Base-by-base conservation (phyloP, 352 stramenopile species). In the Halophytophthora batemanensis region DNA sequence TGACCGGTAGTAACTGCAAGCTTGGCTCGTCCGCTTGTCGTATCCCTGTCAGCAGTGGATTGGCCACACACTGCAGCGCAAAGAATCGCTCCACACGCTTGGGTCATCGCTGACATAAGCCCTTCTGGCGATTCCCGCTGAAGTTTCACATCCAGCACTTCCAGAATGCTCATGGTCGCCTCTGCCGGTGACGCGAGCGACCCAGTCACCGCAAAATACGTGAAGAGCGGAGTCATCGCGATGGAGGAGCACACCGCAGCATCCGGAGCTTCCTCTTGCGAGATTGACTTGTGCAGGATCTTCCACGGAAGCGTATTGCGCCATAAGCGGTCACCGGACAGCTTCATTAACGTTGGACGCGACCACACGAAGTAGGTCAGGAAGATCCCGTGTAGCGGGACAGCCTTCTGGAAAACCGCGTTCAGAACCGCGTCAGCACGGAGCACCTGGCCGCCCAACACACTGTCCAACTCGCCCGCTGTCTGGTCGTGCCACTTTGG, bases 351-450 rank as follows among this genome's bases (percentile, higher is more conserved):
- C 33, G 57, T 56, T 42, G 52, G 56, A 35, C 71, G 59, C 22
- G 74, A 80, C 74, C 74, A 85, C 31, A 71, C 45, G 35, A 81
- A 81, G 35, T 69, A 67, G 3, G 74, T 34, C 17, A 82, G 45
- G 14, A 85, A 73, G 36, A 71, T 47, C 14, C 68, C 65, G 37
- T 62, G 65, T 3, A 68, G 33, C 25, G 50, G 45, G 50, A 59
- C 37, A 17, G 56, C 45, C n/a, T 61, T 59, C 4, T 37, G 45
- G 5, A 67, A 66, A 43, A 79, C 42, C 34, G 56, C 34, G 18
- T 66, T 47, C 3, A 73, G 50, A 10, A 71, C 42, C 8, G 38
- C 21, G 25, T 71, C 53, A 44, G 53, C 55, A 33, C 53, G 46
- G 42, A n/a, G 43, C 36, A 71, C 34, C 3, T 57, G 55, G 11